Evolutionary conservation across 139 green algal species (phyloP).

Genomic region (Chlamydomonas eustigma): DNA sequence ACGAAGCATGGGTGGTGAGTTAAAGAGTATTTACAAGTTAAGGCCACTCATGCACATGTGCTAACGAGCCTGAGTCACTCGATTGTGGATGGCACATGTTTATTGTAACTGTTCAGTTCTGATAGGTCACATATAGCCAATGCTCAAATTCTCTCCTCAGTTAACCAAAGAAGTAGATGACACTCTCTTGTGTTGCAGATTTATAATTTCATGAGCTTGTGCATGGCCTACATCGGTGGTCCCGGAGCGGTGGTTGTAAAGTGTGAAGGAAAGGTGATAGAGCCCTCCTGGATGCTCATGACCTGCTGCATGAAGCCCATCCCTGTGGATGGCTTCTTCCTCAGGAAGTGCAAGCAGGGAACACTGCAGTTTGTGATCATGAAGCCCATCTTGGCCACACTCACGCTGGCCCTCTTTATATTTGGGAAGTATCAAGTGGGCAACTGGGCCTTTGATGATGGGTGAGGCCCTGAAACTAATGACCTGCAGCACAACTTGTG

Average conservation of each 20-base stretch:
- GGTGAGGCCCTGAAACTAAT: no score
- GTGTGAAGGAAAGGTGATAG: conserved; percentile 75
- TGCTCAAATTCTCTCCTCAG: not conserved
- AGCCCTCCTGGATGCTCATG: conserved; percentile 68
- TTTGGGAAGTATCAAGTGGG: conserved; percentile 75
- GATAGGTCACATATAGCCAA: not conserved
- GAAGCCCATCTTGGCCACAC: conserved; percentile 83
- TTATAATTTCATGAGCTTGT: conserved; percentile 96
- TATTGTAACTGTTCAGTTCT: not conserved
- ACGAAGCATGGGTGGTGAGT: conserved; percentile 84
- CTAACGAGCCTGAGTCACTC: not conserved
- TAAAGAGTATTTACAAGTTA: no score
- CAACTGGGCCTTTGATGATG: conserved; percentile 63
- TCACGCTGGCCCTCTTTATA: conserved; percentile 78
- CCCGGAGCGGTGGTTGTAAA: conserved; percentile 86
- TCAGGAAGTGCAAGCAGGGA: conserved; percentile 82
- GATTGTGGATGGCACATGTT: not conserved
- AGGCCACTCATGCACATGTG: no score
- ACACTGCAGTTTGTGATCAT: conserved; percentile 94
- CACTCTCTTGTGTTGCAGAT: no score
- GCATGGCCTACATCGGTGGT: conserved; percentile 91
- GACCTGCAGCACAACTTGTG: no score
- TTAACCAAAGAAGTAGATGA: not conserved
- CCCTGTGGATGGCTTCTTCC: conserved; percentile 76
- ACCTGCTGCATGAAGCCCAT: conserved; percentile 90